Conservation (phyloP, 78 protist species). For the Dictyostelium firmibasis region DNA sequence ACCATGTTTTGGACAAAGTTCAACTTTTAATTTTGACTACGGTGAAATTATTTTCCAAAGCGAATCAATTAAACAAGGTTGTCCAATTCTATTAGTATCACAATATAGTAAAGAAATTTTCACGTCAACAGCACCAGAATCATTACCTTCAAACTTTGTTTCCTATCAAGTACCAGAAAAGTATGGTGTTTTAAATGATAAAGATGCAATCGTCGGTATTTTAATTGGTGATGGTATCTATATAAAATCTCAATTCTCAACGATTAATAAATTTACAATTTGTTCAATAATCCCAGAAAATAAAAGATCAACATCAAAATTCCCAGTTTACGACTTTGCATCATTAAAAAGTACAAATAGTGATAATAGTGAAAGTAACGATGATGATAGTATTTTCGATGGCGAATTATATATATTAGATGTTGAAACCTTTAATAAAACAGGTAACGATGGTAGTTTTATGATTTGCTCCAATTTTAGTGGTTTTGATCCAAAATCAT, state of each 20-base stretch:
- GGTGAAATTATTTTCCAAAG: neutral
- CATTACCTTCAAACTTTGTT: slow-evolving; percentile 13
- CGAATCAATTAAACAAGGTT: neutral
- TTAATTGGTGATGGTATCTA: slow-evolving; percentile 1
- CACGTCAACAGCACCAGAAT: neutral
- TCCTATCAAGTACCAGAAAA: neutral
- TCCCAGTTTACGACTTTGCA: slow-evolving; percentile 33
- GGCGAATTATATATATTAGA: neutral
- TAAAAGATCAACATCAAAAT: neutral
- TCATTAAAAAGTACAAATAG: neutral
- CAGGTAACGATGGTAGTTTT: neutral
- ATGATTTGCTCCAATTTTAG: neutral
- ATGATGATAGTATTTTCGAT: neutral
- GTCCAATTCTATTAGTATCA: neutral
- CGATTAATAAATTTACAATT: neutral
- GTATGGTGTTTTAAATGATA: slow-evolving; percentile 1
- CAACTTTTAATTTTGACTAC: neutral
- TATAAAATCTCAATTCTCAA: neutral
- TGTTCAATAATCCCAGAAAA: neutral
- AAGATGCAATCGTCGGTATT: slow-evolving; percentile 5
- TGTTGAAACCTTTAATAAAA: neutral
- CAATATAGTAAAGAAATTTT: neutral
- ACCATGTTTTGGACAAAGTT: slow-evolving; percentile 10
- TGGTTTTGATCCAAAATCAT: neutral
- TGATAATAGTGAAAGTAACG: neutral